These are phyloP conservation scores for Biscutella laevigata DNA, from an alignment of 441 rosid species.

Conservation along the genomic window DNA sequence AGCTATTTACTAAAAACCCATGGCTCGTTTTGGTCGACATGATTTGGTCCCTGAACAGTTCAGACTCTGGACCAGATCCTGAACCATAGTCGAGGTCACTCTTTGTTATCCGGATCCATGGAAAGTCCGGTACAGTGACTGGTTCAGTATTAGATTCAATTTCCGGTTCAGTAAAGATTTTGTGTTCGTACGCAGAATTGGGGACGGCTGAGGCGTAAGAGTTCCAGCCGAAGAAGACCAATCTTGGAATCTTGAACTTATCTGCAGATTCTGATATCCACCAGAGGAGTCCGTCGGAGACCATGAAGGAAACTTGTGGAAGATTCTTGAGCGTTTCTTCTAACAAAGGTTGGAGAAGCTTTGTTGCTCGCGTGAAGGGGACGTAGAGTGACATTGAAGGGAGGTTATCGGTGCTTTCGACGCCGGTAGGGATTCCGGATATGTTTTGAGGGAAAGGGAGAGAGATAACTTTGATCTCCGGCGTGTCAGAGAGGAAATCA, in stretches of 20 bases:
- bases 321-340: constrained; percentile 35
- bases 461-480: constrained; percentile 30
- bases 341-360: constrained; percentile 43
- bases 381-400: constrained; percentile 46
- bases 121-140: constrained; percentile 40
- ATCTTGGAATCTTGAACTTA: constrained; percentile 48
- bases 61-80: background rate
- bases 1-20: constrained; percentile 44
- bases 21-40: constrained; percentile 24
- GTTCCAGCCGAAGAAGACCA: constrained; percentile 40
- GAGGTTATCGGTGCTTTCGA: constrained; percentile 60
- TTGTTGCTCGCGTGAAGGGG: constrained; percentile 44
- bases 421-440: constrained; percentile 38
- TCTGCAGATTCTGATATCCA: constrained; percentile 61
- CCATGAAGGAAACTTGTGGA: constrained; percentile 40
- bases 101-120: constrained; percentile 48
- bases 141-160: constrained; percentile 32
- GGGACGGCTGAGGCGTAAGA: constrained; percentile 15
- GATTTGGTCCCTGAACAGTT: background rate
- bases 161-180: constrained; percentile 17
- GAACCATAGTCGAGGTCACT: constrained; percentile 23
- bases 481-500: constrained; percentile 32
- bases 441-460: constrained; percentile 45
- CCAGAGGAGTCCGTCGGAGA: constrained; percentile 65
- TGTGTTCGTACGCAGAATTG: background rate